A percentile compares a stretch with the other conserved stretches of the same genome.
Conservation (phyloP, 306 rosid species). For the Cicer arietinum region DNA sequence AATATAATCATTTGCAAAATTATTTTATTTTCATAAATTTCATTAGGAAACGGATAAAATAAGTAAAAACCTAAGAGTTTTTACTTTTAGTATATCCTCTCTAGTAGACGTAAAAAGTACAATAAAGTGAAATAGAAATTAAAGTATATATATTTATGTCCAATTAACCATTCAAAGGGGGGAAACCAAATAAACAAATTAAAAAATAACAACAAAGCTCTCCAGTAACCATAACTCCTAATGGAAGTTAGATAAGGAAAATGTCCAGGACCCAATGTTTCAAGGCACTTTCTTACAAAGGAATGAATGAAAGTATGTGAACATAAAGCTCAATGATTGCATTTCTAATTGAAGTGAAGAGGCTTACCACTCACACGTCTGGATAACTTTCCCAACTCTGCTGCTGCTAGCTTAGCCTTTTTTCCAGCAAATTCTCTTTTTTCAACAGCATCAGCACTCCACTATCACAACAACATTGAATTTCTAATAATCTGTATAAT, state of each 20-base stretch:
- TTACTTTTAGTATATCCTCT: background rate
- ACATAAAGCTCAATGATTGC: slow-evolving; percentile 3
- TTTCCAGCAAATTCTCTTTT: slow-evolving; percentile 88
- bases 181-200: slow-evolving; percentile 16
- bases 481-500: slow-evolving; percentile 31
- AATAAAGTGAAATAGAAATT: background rate
- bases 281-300: slow-evolving; percentile 1
- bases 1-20: slow-evolving; percentile 21
- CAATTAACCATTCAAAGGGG: background rate
- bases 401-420: slow-evolving; percentile 97
- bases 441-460: slow-evolving; percentile 85
- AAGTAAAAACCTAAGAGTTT: background rate
- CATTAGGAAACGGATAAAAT: background rate
- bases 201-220: slow-evolving; percentile 14
- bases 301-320: slow-evolving; percentile 18
- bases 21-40: slow-evolving; percentile 13
- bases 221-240: background rate
- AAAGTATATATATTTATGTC: background rate
- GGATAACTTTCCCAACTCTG: slow-evolving; percentile 85
- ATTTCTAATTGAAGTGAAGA: slow-evolving; percentile 27
- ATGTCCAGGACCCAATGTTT: slow-evolving; percentile 34
- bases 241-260: slow-evolving; percentile 27
- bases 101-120: slow-evolving; percentile 17
- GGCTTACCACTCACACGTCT: slow-evolving; percentile 83
- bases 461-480: slow-evolving; percentile 59